Base-by-base conservation (phyloP, 371 early-diverging fungal species). In the Synchytrium microbalum region DNA sequence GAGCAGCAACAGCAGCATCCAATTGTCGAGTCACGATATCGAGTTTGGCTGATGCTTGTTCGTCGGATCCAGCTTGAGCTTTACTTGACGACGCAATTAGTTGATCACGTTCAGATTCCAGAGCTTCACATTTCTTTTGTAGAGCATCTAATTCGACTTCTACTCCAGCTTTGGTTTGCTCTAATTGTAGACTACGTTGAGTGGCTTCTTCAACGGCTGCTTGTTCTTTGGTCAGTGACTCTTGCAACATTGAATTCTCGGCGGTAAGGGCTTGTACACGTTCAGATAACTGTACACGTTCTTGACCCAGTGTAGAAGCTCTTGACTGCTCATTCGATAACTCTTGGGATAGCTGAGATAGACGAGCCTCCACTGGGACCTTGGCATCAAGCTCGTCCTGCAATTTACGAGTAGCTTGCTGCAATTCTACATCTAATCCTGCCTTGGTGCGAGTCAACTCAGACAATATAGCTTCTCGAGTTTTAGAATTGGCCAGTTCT, bases 121-220 rank as follows among this genome's bases (percentile, higher is more conserved):
- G 29, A 24, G 5, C 32, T 13, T 62, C 54, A 29, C 70, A 51
- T 59, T 70, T 59, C 24, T 51, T 24, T 57, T 33, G 28, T 2
- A 61, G 55, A 33, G 69, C 53, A 23, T 62, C 46, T 23, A 75
- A 24, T 51, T 76, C 73, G 13, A 68, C 59, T 26, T 67, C 58
- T 14, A 66, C 19, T 46, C 69, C 52, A 10, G 69, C 63, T 46
- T 73, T 73, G 1, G n/a, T 30, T 30, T 63, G 53, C 59, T 76
- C 75, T n/a, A 70, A 46, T 24, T 66, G 64, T 26, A n/a, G 19
- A 28, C 8, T 54, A 16, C 28, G n/a, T 1, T 56, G 30, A 0
- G 33, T 46, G 24, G 66, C 23, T 8, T 32, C 16, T 1, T 67
- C 64, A 27, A 53, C 16, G 59, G 69, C 68, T 32, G 32, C 33